Conservation (phyloP, 768 basidiomycete species). For the Pholiota microspora region DNA sequence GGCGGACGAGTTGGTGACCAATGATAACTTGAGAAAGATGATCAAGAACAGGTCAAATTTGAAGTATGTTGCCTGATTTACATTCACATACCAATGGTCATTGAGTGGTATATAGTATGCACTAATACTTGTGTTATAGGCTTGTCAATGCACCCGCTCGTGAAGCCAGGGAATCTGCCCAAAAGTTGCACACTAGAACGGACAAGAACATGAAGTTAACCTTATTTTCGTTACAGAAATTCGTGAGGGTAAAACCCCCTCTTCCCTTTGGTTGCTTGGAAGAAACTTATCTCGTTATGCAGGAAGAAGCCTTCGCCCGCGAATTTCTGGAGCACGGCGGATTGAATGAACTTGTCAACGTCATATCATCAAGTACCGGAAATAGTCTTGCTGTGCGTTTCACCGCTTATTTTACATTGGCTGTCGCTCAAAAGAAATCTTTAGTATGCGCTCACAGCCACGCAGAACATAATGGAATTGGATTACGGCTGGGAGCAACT, state of each 20-base stretch:
- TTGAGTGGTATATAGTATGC: neutral
- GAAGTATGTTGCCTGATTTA: conserved; percentile 48
- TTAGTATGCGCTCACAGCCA: conserved; percentile 80
- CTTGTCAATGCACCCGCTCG: conserved; percentile 78
- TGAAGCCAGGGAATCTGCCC: conserved; percentile 75
- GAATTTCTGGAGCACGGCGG: conserved; percentile 79
- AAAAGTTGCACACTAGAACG: conserved; percentile 61
- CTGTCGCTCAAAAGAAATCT: neutral
- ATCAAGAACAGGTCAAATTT: conserved; percentile 76
- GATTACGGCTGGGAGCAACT: conserved; percentile 82
- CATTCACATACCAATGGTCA: neutral
- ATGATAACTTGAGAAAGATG: conserved; percentile 81
- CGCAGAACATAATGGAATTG: conserved; percentile 88
- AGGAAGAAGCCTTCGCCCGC: conserved; percentile 83
- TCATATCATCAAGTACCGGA: conserved; percentile 66
- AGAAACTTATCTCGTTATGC: conserved; percentile 6
- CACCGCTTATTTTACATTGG: conserved; percentile 1
- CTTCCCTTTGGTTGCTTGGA: neutral
- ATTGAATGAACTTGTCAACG: conserved; percentile 63
- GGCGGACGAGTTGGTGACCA: conserved; percentile 79
- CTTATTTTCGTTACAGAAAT: conserved; percentile 76
- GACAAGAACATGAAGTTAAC: conserved; percentile 64
- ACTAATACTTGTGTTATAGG: conserved; percentile 33
- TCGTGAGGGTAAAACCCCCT: conserved; percentile 58
- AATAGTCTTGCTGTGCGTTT: conserved; percentile 77